These are phyloP conservation scores for Aegilops speltoides DNA, from an alignment of 176 grass and related monocot genomes.

Conservation along the genomic window DNA sequence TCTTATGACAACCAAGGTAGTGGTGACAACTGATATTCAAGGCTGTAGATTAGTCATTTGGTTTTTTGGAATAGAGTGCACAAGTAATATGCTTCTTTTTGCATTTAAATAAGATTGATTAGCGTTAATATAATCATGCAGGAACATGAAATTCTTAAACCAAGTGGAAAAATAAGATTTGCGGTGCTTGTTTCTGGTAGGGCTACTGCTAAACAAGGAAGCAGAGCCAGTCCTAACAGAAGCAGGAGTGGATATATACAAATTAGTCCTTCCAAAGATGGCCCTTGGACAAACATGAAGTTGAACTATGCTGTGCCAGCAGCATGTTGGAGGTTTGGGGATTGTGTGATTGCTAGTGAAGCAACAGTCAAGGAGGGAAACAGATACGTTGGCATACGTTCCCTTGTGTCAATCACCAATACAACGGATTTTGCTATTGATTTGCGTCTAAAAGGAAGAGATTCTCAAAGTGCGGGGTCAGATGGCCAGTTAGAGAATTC, in stretches of 20 bases:
- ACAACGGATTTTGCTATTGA: constrained; percentile 67
- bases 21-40: constrained; percentile 45
- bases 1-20: constrained; percentile 58
- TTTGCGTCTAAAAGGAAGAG: constrained; percentile 60
- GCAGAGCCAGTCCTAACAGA: constrained; percentile 21
- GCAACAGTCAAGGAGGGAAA: constrained; percentile 80
- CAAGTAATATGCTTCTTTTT: constrained; percentile 18
- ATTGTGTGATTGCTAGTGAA: constrained; percentile 90
- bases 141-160: constrained; percentile 52
- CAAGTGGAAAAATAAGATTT: constrained; percentile 83
- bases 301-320: constrained; percentile 91
- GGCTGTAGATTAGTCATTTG: constrained; percentile 16
- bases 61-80: background rate
- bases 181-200: constrained; percentile 66
- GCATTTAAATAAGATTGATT: constrained; percentile 20
- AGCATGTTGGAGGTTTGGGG: constrained; percentile 90
- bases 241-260: constrained; percentile 77
- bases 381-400: constrained; percentile 82
- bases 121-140: constrained; percentile 37
- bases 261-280: constrained; percentile 90
- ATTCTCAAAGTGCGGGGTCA: constrained; percentile 36
- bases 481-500: constrained; percentile 51
- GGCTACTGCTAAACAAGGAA: constrained; percentile 44
- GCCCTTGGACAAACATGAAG: constrained; percentile 94
- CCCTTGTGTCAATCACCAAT: constrained; percentile 88